Conservation (phyloP, 2,329 filamentous ascomycete species). For the Raffaelea ambrosiae region DNA sequence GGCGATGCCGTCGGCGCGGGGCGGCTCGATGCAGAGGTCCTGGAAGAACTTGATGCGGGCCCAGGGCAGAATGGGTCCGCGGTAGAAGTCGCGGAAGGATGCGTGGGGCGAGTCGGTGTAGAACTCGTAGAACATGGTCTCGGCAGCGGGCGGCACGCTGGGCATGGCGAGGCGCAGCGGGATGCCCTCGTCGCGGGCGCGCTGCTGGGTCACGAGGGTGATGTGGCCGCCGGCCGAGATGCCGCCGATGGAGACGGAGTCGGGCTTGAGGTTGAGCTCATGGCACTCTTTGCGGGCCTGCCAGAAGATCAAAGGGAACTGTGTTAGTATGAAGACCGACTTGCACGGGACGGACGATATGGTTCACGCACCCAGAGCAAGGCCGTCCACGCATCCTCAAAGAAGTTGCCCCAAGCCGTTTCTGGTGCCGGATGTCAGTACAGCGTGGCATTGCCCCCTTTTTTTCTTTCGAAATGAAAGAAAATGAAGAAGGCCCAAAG, state of each 20-base stretch:
- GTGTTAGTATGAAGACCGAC: background rate
- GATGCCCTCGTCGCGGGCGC: conserved; percentile 25
- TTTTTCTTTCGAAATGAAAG: background rate
- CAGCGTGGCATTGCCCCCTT: no score
- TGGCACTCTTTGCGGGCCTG: conserved; percentile 19
- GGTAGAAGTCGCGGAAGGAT: conserved; percentile 13
- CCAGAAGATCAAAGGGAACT: background rate
- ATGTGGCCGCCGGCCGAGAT: conserved; percentile 38
- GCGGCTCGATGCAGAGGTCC: background rate
- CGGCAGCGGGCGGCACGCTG: conserved; percentile 20
- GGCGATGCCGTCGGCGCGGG: background rate
- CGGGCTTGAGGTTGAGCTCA: conserved; percentile 20
- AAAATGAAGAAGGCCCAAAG: background rate
- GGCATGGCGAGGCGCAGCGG: conserved; percentile 25
- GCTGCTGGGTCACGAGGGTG: conserved; percentile 24
- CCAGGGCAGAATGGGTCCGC: conserved; percentile 36
- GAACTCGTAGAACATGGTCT: conserved; percentile 18
- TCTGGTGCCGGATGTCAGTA: conserved; percentile 13
- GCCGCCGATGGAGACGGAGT: conserved; percentile 28
- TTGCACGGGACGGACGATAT: background rate
- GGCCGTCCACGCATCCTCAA: conserved; percentile 27
- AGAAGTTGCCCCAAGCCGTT: conserved; percentile 24
- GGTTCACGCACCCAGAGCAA: conserved; percentile 24
- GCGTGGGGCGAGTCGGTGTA: conserved; percentile 24
- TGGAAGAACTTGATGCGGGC: conserved; percentile 28